Evolutionary conservation across 129 eudicot genomes (phyloP).

Genomic region (Centella asiatica): DNA sequence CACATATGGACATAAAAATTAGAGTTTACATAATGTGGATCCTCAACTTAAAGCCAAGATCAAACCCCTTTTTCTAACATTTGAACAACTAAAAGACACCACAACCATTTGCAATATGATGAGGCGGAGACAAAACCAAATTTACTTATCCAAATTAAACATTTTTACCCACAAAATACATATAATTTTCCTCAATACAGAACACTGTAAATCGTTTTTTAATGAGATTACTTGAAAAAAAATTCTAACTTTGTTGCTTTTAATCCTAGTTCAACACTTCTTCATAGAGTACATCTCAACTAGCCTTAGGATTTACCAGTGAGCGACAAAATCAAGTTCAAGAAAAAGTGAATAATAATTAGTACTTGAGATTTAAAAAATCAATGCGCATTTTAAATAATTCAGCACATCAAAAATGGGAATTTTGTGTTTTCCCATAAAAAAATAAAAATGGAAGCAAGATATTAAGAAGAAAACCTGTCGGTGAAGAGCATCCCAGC

Average conservation of each 20-base stretch:
- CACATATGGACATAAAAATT: background rate
- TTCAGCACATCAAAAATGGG: background rate
- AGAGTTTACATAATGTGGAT: background rate
- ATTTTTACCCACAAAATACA: background rate
- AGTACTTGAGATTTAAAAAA: too few relatives aligned
- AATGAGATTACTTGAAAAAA: too few relatives aligned
- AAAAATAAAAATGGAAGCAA: background rate
- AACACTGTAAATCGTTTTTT: too few relatives aligned
- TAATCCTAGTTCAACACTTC: too few relatives aligned
- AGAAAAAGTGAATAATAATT: too few relatives aligned
- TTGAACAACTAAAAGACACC: background rate
- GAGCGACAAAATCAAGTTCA: too few relatives aligned
- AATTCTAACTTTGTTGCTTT: too few relatives aligned
- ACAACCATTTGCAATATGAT: background rate
- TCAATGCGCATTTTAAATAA: background rate
- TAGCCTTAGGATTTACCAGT: too few relatives aligned
- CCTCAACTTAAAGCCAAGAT: background rate
- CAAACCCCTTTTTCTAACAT: background rate
- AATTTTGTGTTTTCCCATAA: background rate
- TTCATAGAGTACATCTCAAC: too few relatives aligned
- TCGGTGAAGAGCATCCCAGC: constrained; percentile 93
- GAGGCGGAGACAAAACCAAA: background rate
- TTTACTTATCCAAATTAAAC: background rate
- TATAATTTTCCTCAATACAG: background rate
- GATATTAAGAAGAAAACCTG: constrained; percentile 39